Base-by-base conservation (phyloP, 306 rosid species). In the Dryas octopetala region DNA sequence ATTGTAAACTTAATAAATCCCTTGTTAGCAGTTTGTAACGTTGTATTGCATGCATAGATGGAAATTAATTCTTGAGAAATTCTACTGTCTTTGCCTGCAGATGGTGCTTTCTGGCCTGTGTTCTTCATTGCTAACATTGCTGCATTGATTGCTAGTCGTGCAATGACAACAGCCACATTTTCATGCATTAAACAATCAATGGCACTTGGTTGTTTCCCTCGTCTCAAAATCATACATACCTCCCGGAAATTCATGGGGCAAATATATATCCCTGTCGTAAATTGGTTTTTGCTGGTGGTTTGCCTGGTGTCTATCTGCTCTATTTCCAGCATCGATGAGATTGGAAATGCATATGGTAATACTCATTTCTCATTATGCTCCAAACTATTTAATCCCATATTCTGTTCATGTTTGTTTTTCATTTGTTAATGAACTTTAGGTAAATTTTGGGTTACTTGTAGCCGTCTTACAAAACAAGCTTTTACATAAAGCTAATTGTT, bases 151-250 rank as follows among this genome's bases (percentile, higher is more conserved):
- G 97, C 98, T 55, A 91, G 98, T 82, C 90, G 98, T 77, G 87
- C 97, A 71, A 91, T 91, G 98, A 94, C 98, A 63, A 94, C 98
- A 4, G 98, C 98, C 63, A 94, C 98, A 79, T 94, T 94, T 87
- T 94, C 98, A 52, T 94, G 98, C 77, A 86, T 94, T 76, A 94
- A 94, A 79, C 98, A 94, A 81, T 91, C 98, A 40, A 91, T 95
- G 73, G 98, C 96, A 62, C 98, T 94, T 78, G 98, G 98, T 72
- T 94, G 98, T 82, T 94, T 94, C 84, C 98, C 98, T 76, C 98
- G 97, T 76, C 95, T 94, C 53, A 94, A 94, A 87, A 94, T 94
- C 67, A 63, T 94, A 76, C 97, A 94, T 69, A 94, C 97, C 46
- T 94, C 98, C 62, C 86, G 97, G 82, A 94, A 94, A 75, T 94